Percentiles rank a stretch among this genome's conserved stretches.
These are phyloP conservation scores for Teratosphaeria destructans DNA, from an alignment of 2,329 filamentous ascomycete genomes.

Conservation along the genomic window DNA sequence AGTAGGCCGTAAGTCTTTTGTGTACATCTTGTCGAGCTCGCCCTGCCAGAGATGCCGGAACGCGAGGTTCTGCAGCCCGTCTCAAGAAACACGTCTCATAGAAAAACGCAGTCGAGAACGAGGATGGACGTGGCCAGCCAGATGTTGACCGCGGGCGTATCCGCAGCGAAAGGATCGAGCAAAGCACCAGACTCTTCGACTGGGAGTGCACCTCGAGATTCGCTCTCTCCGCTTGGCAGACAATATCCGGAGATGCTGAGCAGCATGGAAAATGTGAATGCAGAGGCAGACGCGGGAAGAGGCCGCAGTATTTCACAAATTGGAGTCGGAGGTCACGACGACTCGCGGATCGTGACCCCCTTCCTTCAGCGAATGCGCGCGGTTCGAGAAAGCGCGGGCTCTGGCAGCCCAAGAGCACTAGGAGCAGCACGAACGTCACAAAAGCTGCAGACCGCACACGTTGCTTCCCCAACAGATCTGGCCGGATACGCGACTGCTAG, in stretches of 20 bases:
- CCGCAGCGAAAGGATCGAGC: not conserved
- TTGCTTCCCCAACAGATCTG: not conserved
- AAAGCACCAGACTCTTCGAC: not conserved
- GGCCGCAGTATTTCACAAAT: not conserved
- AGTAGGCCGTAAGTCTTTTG: not conserved
- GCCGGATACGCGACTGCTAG: conserved; percentile 2
- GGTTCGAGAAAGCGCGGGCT: not conserved
- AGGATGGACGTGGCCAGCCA: conserved; percentile 11
- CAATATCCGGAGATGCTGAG: not conserved
- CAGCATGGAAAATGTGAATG: not conserved
- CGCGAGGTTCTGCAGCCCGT: not conserved
- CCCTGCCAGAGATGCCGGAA: not conserved
- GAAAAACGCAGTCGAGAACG: conserved; percentile 2
- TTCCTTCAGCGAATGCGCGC: not conserved
- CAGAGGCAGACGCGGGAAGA: not conserved
- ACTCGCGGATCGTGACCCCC: not conserved
- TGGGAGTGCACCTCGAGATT: conserved; percentile 5
- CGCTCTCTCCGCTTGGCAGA: conserved; percentile 7
- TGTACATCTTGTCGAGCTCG: not conserved
- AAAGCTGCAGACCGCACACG: not conserved
- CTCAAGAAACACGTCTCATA: not conserved
- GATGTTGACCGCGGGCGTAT: conserved; percentile 2
- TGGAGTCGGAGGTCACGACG: not conserved
- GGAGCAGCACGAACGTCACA: not conserved
- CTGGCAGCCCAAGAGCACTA: not conserved